Evolutionary conservation across 2,329 filamentous ascomycete genomes (phyloP).

Genomic region (Botrytis pseudocinerea): DNA sequence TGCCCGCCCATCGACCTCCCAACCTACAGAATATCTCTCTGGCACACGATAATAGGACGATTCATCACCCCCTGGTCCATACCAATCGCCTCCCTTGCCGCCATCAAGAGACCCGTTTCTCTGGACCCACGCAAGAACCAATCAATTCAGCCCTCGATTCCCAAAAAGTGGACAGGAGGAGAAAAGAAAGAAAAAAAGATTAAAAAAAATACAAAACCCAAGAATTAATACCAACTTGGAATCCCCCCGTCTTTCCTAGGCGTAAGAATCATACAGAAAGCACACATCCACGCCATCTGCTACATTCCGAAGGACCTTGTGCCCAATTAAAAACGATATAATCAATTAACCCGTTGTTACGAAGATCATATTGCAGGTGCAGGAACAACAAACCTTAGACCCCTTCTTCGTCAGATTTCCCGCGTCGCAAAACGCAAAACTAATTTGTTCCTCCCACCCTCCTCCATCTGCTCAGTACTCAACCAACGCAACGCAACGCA

Average conservation of each 20-base stretch:
- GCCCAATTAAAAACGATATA: conserved; percentile 31
- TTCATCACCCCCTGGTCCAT: background rate
- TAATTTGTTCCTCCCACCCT: conserved; percentile 6
- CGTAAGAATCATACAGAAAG: background rate
- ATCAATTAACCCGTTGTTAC: conserved; percentile 34
- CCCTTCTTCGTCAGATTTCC: conserved; percentile 27
- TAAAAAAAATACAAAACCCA: background rate
- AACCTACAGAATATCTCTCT: background rate
- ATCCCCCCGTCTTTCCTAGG: conserved; percentile 21
- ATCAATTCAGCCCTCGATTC: background rate
- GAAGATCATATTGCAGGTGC: conserved; percentile 40
- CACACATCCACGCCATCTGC: conserved; percentile 19
- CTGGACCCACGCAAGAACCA: background rate
- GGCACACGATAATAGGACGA: background rate
- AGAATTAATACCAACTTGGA: background rate
- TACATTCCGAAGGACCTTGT: conserved; percentile 36
- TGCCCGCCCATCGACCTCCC: too few relatives aligned
- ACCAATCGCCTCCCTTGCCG: conserved; percentile 11
- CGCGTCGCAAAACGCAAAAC: conserved; percentile 36
- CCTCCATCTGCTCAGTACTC: background rate
- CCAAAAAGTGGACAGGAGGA: background rate
- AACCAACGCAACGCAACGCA: too few relatives aligned
- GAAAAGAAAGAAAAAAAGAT: background rate
- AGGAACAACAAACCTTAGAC: conserved; percentile 37
- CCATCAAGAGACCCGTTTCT: background rate